A percentile compares a stretch with the other conserved stretches of the same genome.
Conservation (phyloP, 2,329 filamentous ascomycete genomes). For the Trematosphaeria pertusa region DNA sequence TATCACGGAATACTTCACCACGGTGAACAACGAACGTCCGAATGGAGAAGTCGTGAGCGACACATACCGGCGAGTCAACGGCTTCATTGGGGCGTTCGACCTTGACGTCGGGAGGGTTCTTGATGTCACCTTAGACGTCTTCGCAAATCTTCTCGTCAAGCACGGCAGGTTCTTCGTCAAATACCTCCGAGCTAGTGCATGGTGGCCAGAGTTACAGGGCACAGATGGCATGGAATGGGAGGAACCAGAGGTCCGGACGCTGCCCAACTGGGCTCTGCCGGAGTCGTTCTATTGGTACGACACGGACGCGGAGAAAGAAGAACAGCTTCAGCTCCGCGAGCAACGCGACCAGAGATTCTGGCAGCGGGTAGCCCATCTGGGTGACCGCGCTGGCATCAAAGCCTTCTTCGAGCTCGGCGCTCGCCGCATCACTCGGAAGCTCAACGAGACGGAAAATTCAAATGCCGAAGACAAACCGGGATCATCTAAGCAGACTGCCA, state of each 20-base stretch:
- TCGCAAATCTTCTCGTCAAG: slow-evolving; percentile 90
- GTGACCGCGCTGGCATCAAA: slow-evolving; percentile 65
- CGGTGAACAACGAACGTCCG: slow-evolving; percentile 76
- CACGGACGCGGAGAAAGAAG: slow-evolving; percentile 72
- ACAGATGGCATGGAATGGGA: slow-evolving; percentile 57
- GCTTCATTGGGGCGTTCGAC: slow-evolving; percentile 94
- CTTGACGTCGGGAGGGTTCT: slow-evolving; percentile 93
- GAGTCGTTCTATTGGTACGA: slow-evolving; percentile 68
- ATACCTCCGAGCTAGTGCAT: slow-evolving; percentile 87
- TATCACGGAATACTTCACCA: slow-evolving; percentile 93
- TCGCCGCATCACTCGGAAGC: slow-evolving; percentile 62
- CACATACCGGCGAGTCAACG: slow-evolving; percentile 91
- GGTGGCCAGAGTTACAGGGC: slow-evolving; percentile 82
- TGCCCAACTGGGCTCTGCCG: slow-evolving; percentile 88
- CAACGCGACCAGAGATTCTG: slow-evolving; percentile 80
- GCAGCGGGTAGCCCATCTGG: slow-evolving; percentile 73
- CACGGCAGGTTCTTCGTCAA: slow-evolving; percentile 95
- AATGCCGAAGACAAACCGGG: slow-evolving; percentile 19
- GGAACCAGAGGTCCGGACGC: slow-evolving; percentile 64
- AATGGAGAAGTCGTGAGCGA: slow-evolving; percentile 78
- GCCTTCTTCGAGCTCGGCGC: slow-evolving; percentile 92
- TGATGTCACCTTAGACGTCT: slow-evolving; percentile 93
- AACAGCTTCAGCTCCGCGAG: slow-evolving; percentile 63
- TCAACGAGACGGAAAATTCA: slow-evolving; percentile 40
- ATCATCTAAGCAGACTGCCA: slow-evolving; percentile 52